Evolutionary conservation across 345 rosid genomes (phyloP).

Genomic region (Rubroshorea leprosula): DNA sequence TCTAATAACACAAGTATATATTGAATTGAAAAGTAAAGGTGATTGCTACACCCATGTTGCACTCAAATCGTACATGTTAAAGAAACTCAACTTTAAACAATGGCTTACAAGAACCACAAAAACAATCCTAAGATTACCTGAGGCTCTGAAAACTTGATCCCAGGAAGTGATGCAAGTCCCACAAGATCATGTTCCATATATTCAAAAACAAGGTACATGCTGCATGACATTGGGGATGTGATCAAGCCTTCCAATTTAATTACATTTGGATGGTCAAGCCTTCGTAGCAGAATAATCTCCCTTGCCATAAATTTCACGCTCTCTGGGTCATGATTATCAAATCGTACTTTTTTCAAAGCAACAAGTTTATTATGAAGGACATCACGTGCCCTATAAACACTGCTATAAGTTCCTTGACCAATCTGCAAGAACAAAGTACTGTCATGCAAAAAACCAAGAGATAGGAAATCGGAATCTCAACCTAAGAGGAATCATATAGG

Average conservation of each 20-base stretch:
- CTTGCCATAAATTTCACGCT: conserved; percentile 93
- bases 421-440: conserved; percentile 49
- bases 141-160: conserved; percentile 74
- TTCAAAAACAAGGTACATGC: conserved; percentile 87
- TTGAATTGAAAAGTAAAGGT: not conserved
- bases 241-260: conserved; percentile 89
- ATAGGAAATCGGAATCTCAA: conserved; percentile 9
- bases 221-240: conserved; percentile 65
- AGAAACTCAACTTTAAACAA: conserved; percentile 2
- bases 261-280: conserved; percentile 88
- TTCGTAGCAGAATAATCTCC: conserved; percentile 74
- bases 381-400: conserved; percentile 87
- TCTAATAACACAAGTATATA: conserved; percentile 2
- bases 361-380: conserved; percentile 56
- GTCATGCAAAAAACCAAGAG: conserved; percentile 2
- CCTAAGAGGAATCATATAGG: not conserved
- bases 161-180: conserved; percentile 81
- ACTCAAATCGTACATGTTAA: not conserved
- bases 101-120: conserved; percentile 1
- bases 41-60: not conserved
- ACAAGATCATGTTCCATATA: conserved; percentile 99
- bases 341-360: conserved; percentile 79
- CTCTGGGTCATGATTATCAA: conserved; percentile 73
- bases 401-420: conserved; percentile 97
- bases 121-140: conserved; percentile 46